Evolutionary conservation across 2,329 filamentous ascomycete genomes (phyloP), one percentile per base, ranked within the genome.

Genomic region (Fusarium anguioides): DNA sequence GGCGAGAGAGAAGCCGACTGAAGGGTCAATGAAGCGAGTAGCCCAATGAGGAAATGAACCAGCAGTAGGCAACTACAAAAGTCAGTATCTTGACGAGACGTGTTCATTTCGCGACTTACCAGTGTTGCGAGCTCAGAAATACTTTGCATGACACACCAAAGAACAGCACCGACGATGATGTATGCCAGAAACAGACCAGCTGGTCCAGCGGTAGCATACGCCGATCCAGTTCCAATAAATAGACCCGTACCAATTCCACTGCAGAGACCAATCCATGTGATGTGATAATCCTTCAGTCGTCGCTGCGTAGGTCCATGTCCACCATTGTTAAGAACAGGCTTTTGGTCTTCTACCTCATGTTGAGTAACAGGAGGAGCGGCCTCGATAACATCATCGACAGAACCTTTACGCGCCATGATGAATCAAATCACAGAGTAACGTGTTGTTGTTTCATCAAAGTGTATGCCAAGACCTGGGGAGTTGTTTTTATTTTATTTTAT

Each of bases 91-190:
- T 2, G 3, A 10, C 2, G 5, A 21, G 6, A 18, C 2, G 4
- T 10, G 12, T 3, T 9, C 2, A 14, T 6, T 11, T 11, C 3
- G 24, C 6, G 11, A 58, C 60, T 49, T 31, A 72, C 70, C 23
- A 72, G 33, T 5, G 70, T 72, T 4, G 68, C 70, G 8, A 72
- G 47, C 24, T 72, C 70, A 1, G 66, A 69, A 7, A 72, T 72
- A 24, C 70, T 69, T n/a, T 71, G 70, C 70, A 72, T 72, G 0
- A 72, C 70, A 47, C 63, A 66, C 68, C 68, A 72, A 2, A 72
- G 66, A 3, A 72, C 70, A 8, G 70, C 45, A 1, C 70, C 68
- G 6, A 72, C 68, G 11, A 71, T 55, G 3, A 62, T 27, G 3
- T 70, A 72, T 1, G 70, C 70, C 41, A 72, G 31, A 9, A 72